Percentiles rank a stretch among this genome's conserved stretches.
Evolutionary conservation across 805 yeast genomes (phyloP).

Genomic region (Saccharomycopsis javanensis): DNA sequence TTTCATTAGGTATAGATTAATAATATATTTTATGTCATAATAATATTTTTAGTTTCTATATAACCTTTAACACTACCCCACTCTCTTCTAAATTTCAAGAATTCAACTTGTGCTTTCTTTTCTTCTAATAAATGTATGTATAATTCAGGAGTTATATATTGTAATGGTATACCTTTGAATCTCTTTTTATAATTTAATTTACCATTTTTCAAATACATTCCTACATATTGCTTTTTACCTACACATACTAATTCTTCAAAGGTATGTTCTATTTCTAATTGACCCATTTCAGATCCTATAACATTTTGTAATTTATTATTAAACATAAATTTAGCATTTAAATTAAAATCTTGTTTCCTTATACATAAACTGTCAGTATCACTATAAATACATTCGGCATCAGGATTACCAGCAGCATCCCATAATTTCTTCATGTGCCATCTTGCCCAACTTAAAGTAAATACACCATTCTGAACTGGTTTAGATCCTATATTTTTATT

Average conservation of each 20-base stretch:
- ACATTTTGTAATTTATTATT: neutral
- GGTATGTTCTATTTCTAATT: conserved; percentile 4
- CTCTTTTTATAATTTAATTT: conserved; percentile 5
- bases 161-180: conserved; percentile 7
- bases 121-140: conserved; percentile 3
- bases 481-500: neutral
- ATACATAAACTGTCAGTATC: conserved; percentile 2
- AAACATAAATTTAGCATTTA: neutral
- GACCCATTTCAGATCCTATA: conserved; percentile 3
- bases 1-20: too few species aligned
- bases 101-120: neutral
- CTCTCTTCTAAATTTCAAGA: conserved; percentile 1
- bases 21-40: neutral
- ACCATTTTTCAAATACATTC: neutral
- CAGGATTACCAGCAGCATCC: neutral
- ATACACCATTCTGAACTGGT: conserved; percentile 5
- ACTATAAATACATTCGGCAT: conserved; percentile 1
- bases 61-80: conserved; percentile 1
- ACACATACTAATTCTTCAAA: neutral
- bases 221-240: conserved; percentile 5
- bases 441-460: conserved; percentile 3
- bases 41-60: neutral
- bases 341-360: neutral
- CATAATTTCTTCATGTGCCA: conserved; percentile 5
- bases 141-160: conserved; percentile 8